Evolutionary conservation across 805 yeast species (phyloP), one percentile per base, ranked within the genome.

Genomic region (Sugiyamaella floridensis): DNA sequence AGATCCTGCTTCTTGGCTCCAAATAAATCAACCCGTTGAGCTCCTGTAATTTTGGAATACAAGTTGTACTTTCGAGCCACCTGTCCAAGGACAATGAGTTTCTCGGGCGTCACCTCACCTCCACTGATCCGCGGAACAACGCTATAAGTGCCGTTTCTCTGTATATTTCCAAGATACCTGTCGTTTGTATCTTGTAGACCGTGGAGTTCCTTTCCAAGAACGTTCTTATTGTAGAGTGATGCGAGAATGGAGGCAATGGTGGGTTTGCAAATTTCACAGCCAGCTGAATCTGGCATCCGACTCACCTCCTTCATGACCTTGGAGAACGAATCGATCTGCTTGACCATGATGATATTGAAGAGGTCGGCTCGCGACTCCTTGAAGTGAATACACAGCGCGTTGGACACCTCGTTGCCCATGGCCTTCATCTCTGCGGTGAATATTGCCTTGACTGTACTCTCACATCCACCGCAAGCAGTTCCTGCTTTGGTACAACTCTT

Each of bases 391-490:
- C 73, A 70, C 22, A 70, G 51, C 5, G 67, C 56, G 50, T 61
- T 66, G 20, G 71, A 64, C 1, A 70, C 61, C 28, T 63, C 60
- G 45, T 67, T 59, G 11, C 73, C 72, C 61, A 67, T 57, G 22
- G 64, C 63, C 54, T 66, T 66, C 72, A 70, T 64, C 47, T 69
- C 72, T 1, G 66, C 56, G 40, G 66, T 69, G 54, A 68, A 70
- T 8, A 70, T 66, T 19, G 67, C 65, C 56, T 68, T 69, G 55
- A 70, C 66, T 1, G 70, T 67, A 7, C 71, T 69, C 43, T 67
- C 69, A 58, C 74, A 70, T 8, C 73, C 74, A 47, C 74, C 73
- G 51, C 74, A 70, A 1, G 73, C 70, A 18, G 73, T 68, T 19
- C 69, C 74, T 2, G 74, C 73, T 50, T 70, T 70, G 5, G 73